Evolutionary conservation across 148 eudicot genomes (phyloP).

Genomic region (Silene conica): DNA sequence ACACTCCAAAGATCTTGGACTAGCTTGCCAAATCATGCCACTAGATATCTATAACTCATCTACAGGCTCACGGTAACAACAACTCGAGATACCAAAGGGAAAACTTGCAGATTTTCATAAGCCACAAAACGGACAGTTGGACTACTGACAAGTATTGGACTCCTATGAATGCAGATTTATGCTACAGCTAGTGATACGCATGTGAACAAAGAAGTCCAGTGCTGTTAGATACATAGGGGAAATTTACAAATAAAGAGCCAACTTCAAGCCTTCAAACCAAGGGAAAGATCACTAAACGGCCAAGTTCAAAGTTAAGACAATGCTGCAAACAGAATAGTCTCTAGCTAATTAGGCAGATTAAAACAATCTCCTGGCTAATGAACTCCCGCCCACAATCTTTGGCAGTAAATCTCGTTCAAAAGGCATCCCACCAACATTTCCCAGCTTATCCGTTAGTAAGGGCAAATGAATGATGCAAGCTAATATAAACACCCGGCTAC

Average conservation of each 20-base stretch:
- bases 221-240: not conserved
- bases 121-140: not conserved
- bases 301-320: not conserved
- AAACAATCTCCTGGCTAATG: not conserved
- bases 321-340: not conserved
- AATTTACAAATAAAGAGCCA: too few relatives aligned
- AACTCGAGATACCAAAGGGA: not conserved
- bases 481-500: not conserved
- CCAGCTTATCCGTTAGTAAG: not conserved
- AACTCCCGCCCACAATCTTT: not conserved
- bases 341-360: not conserved
- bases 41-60: not conserved
- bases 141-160: not conserved
- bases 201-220: not conserved
- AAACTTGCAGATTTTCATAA: not conserved
- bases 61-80: too few relatives aligned
- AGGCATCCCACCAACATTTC: not conserved
- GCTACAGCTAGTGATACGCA: not conserved
- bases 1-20: not conserved
- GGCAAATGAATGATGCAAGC: not conserved
- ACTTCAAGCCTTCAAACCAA: not conserved
- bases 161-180: too few relatives aligned
- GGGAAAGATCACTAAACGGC: not conserved
- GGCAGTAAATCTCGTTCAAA: not conserved
- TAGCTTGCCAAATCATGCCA: not conserved